These are phyloP conservation scores for Candida tropicalis DNA, from an alignment of 1,139 yeast species.

Conservation along the genomic window DNA sequence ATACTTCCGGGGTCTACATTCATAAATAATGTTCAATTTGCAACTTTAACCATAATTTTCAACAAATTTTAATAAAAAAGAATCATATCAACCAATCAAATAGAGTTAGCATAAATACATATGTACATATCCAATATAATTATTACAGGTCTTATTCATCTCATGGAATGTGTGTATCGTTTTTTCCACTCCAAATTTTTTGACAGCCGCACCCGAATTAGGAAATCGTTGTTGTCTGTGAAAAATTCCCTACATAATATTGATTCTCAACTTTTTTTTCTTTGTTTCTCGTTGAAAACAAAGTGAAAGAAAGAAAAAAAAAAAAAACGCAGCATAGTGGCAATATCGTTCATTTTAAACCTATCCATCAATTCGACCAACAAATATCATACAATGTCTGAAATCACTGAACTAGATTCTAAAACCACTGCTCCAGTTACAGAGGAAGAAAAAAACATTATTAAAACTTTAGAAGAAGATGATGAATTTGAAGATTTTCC, in stretches of 20 bases:
- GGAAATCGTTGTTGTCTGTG: background rate
- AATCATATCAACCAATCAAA: no score
- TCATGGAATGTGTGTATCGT: no score
- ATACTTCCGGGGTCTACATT: no score
- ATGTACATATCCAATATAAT: no score
- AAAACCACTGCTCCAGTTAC: slow-evolving; percentile 9
- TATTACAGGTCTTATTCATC: no score
- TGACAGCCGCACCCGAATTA: background rate
- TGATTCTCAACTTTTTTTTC: background rate
- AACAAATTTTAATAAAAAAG: no score
- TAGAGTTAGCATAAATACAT: no score
- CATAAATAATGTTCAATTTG: no score
- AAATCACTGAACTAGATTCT: slow-evolving; percentile 5
- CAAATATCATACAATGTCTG: slow-evolving; percentile 1
- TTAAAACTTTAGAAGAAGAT: slow-evolving; percentile 80
- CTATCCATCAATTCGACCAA: background rate
- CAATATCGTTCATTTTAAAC: background rate
- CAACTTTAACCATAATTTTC: no score
- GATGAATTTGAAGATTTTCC: slow-evolving; percentile 97
- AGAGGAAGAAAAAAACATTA: slow-evolving; percentile 38
- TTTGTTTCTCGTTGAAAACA: background rate
- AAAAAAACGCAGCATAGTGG: slow-evolving; percentile 2
- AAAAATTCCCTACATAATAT: no score
- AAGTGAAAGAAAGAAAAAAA: background rate
- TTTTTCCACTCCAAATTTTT: no score